These are phyloP conservation scores for Acacia crassicarpa DNA, from an alignment of 306 rosid species.

Conservation along the genomic window DNA sequence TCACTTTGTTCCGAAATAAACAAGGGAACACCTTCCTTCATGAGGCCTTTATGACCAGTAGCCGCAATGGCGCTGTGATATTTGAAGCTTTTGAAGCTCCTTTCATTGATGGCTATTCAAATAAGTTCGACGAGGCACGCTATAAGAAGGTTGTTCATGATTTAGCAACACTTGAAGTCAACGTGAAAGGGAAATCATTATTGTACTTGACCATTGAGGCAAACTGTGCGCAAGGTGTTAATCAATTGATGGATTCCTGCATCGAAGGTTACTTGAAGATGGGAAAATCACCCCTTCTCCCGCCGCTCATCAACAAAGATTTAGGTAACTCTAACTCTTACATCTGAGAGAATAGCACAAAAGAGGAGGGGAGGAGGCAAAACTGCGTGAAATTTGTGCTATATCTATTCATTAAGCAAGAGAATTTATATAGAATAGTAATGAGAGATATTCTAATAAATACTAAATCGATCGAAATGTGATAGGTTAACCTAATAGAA, in stretches of 20 bases:
- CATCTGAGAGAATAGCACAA: too few species aligned
- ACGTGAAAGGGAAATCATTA: background rate
- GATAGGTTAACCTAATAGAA: too few species aligned
- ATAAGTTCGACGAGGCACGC: background rate
- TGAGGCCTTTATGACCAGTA: background rate
- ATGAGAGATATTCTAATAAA: background rate
- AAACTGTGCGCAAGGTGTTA: too few species aligned
- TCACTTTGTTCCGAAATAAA: background rate
- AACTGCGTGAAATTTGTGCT: background rate
- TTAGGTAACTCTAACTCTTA: too few species aligned
- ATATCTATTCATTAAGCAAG: background rate
- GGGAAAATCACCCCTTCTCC: conserved; percentile 1
- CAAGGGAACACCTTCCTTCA: background rate
- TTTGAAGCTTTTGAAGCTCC: background rate
- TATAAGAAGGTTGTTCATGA: background rate
- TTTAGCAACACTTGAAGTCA: background rate
- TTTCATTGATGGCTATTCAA: background rate
- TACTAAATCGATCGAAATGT: too few species aligned
- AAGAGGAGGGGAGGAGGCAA: background rate
- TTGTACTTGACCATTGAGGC: background rate
- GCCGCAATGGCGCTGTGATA: background rate
- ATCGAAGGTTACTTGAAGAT: background rate
- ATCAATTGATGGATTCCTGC: too few species aligned
- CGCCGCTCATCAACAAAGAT: background rate
- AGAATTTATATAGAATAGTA: too few species aligned